A percentile compares a stretch with the other conserved stretches of the same genome.
phyloP scores from a whole-genome alignment of 108 stramenopile species.

The Pseudonitzschia delicatissima region DNA sequence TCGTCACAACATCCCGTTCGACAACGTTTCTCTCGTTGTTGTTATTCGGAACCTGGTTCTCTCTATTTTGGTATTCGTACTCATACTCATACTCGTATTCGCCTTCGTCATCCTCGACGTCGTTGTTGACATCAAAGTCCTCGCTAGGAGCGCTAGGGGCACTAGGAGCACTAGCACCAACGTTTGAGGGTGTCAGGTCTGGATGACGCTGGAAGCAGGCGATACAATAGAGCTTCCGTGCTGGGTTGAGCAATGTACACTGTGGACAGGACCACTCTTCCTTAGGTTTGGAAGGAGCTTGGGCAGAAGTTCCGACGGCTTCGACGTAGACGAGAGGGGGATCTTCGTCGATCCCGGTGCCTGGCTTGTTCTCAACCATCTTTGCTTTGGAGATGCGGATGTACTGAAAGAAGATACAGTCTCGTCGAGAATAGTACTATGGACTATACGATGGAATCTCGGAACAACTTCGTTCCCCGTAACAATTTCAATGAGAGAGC shows the following conservation, averaged over 20 bases:
- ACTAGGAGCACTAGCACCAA: too few species aligned
- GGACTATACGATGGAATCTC: too few species aligned
- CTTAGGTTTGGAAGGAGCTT: background rate
- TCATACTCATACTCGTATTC: background rate
- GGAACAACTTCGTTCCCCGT: too few species aligned
- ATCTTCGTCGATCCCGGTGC: background rate
- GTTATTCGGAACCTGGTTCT: background rate
- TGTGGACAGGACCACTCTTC: slow-evolving; percentile 21
- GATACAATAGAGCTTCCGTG: background rate
- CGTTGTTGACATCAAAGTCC: background rate
- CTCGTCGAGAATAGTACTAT: too few species aligned
- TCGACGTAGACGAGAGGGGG: background rate
- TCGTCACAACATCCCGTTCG: background rate
- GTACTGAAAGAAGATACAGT: too few species aligned
- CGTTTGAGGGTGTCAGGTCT: background rate
- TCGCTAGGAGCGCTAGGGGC: background rate
- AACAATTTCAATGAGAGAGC: too few species aligned
- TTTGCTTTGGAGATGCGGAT: too few species aligned
- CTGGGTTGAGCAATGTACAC: slow-evolving; percentile 23
- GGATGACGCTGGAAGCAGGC: slow-evolving; percentile 16
- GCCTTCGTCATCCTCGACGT: background rate
- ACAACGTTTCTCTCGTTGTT: background rate
- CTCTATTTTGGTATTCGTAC: background rate
- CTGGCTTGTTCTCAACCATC: background rate
- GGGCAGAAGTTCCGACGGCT: background rate